Conservation (phyloP, 495 filamentous ascomycete genomes). For the Letharia lupina region DNA sequence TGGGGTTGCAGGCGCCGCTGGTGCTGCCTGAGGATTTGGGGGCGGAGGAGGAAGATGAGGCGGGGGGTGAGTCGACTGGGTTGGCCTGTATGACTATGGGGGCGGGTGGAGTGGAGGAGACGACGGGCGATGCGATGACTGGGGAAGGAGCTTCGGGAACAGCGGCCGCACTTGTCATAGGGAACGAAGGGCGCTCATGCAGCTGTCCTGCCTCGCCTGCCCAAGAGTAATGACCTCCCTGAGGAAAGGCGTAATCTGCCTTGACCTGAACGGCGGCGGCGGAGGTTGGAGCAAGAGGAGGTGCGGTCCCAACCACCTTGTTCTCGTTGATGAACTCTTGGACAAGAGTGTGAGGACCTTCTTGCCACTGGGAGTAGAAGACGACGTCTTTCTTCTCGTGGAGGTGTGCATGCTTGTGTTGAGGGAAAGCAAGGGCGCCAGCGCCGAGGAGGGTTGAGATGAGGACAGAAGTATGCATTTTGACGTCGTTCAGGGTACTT, state of each 20-base stretch:
- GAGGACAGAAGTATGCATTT: not conserved
- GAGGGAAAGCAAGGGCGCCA: not conserved
- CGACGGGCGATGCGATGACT: not conserved
- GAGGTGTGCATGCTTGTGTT: constrained; percentile 2
- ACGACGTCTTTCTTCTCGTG: constrained; percentile 6
- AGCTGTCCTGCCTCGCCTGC: not conserved
- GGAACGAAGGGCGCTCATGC: too few species aligned
- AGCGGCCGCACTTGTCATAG: not conserved
- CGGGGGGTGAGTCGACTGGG: not conserved
- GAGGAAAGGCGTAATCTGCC: not conserved
- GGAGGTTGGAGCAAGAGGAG: not conserved
- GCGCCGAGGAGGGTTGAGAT: constrained; percentile 2
- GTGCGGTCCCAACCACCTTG: not conserved
- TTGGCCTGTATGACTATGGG: not conserved
- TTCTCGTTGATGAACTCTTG: constrained; percentile 4
- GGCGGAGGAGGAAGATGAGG: not conserved
- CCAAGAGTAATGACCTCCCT: not conserved
- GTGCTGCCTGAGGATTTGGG: not conserved
- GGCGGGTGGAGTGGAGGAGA: not conserved
- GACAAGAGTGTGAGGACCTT: not conserved
- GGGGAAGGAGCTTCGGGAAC: not conserved
- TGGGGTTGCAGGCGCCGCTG: not conserved
- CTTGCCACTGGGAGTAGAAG: constrained; percentile 2
- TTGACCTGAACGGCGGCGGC: not conserved
- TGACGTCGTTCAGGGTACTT: not conserved